phyloP scores from a whole-genome alignment of 805 yeast genomes.

The Saturnispora zaruensis region DNA sequence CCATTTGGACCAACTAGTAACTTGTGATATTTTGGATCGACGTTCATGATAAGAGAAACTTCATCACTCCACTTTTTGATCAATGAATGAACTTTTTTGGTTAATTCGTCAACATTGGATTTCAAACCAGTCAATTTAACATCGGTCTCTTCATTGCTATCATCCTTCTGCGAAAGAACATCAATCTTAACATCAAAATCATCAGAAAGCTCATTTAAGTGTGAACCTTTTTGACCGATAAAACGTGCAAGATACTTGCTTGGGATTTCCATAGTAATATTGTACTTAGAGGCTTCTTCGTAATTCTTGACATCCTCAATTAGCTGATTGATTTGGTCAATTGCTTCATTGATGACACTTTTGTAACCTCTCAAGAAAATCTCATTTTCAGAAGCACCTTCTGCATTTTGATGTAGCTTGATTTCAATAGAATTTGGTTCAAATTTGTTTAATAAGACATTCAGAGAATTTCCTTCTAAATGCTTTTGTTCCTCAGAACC shows the following conservation, averaged over 20 bases:
- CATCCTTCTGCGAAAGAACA: conserved; percentile 44
- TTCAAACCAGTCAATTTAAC: conserved; percentile 70
- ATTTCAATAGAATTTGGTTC: conserved; percentile 33
- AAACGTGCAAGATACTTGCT: conserved; percentile 61
- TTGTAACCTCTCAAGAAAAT: conserved; percentile 65
- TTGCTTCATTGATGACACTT: conserved; percentile 48
- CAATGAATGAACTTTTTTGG: conserved; percentile 44
- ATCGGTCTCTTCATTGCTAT: conserved; percentile 34
- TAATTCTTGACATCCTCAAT: conserved; percentile 39
- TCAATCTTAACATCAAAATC: conserved; percentile 73
- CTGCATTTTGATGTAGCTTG: conserved; percentile 39
- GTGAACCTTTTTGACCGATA: conserved; percentile 84
- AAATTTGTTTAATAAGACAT: conserved; percentile 25
- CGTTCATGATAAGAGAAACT: conserved; percentile 48
- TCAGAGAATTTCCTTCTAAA: conserved; percentile 53
- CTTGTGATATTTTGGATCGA: conserved; percentile 74
- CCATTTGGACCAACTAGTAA: conserved; percentile 80
- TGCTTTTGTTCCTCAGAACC: conserved; percentile 47
- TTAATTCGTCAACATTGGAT: conserved; percentile 68
- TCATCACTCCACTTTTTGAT: conserved; percentile 82
- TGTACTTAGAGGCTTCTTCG: conserved; percentile 33
- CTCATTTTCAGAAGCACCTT: conserved; percentile 37
- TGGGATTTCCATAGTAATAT: conserved; percentile 52
- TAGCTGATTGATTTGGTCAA: conserved; percentile 42
- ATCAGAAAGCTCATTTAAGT: conserved; percentile 57